Base-by-base conservation (phyloP, 2,329 filamentous ascomycete genomes). In the Thermomyces lanuginosus region DNA sequence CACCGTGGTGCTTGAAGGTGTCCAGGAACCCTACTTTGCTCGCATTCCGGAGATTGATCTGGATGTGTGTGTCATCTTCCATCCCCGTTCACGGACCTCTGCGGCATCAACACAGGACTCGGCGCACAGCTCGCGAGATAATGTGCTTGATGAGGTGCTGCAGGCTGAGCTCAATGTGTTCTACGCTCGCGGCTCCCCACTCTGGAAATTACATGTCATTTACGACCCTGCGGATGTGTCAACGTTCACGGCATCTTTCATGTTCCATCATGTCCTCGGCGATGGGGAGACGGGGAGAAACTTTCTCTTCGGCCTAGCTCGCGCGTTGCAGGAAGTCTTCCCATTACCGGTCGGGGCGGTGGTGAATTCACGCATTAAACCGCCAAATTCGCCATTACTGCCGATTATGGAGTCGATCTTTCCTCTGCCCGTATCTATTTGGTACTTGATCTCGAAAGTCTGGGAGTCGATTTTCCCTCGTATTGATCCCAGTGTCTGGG, bases 251-350 rank as follows among this genome's bases (percentile, higher is more conserved):
- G 55, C 51, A 2, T 42, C 41, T 2, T 64, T 61, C 40, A 43
- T 63, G 6, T 62, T 49, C 34, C 61, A 66, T 30, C 61, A 64
- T 42, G 55, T 53, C 2, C 44, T 64, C 26, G 54, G 53, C 2
- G 61, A 66, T 35, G 60, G 61, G 2, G 42, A 41, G 6, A 60
- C 58, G 0, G 58, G 55, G 0, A 48, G 59, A 15, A 45, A 55
- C 0, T 64, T 64, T 32, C 61, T 64, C 29, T 37, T 44, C 6
- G 42, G 48, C 0, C 58, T 65, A 19, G 45, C 54, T 4, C 35
- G 39, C 4, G 55, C 52, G 4, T 33, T 64, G 8, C 33, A 44
- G 12, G 16, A 12, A 17, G 17, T 27, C 17, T 14, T 24, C 34
- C 11, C 16, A 2, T 31, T 27, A 19, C 32, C 31, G 3, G n/a